Evolutionary conservation across 305 asterid species (phyloP).

Genomic region (Fraxinus angustifolia): DNA sequence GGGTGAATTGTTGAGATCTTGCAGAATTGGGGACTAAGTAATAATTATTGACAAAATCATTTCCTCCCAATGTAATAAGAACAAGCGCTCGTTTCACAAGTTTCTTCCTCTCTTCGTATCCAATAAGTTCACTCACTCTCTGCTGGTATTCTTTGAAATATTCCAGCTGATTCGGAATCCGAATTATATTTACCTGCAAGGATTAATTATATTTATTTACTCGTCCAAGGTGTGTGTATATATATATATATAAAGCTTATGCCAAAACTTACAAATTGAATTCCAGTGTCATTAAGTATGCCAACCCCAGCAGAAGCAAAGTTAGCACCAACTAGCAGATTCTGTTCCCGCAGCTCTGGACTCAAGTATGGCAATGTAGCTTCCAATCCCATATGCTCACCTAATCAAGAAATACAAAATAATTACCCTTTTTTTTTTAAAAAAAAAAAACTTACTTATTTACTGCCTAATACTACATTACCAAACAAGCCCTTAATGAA

Average conservation of each 20-base stretch:
- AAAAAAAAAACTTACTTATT: neutral
- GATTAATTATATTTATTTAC: neutral
- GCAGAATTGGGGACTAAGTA: slow-evolving; percentile 36
- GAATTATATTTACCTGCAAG: slow-evolving; percentile 29
- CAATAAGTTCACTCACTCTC: slow-evolving; percentile 18
- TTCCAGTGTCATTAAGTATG: slow-evolving; percentile 33
- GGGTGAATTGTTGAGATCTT: slow-evolving; percentile 35
- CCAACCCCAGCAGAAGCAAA: slow-evolving; percentile 39
- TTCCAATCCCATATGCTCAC: slow-evolving; percentile 27
- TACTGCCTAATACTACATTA: neutral
- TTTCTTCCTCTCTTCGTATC: slow-evolving; percentile 9
- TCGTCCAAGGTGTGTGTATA: no score
- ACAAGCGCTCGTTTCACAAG: slow-evolving; percentile 30
- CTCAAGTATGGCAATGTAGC: slow-evolving; percentile 27
- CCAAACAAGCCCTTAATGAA: neutral
- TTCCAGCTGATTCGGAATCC: slow-evolving; percentile 26
- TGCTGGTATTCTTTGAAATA: slow-evolving; percentile 24
- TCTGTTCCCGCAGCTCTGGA: slow-evolving; percentile 18
- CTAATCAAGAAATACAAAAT: slow-evolving; percentile 1
- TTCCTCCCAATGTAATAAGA: slow-evolving; percentile 41
- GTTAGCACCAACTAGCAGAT: slow-evolving; percentile 30
- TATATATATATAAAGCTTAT: no score
- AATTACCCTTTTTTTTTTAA: neutral
- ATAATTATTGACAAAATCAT: slow-evolving; percentile 45
- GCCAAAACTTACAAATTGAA: slow-evolving; percentile 26